Evolutionary conservation across 2,329 filamentous ascomycete genomes (phyloP), one percentile per base, ranked within the genome.

Genomic region (Aotearoamyces nothofagi): DNA sequence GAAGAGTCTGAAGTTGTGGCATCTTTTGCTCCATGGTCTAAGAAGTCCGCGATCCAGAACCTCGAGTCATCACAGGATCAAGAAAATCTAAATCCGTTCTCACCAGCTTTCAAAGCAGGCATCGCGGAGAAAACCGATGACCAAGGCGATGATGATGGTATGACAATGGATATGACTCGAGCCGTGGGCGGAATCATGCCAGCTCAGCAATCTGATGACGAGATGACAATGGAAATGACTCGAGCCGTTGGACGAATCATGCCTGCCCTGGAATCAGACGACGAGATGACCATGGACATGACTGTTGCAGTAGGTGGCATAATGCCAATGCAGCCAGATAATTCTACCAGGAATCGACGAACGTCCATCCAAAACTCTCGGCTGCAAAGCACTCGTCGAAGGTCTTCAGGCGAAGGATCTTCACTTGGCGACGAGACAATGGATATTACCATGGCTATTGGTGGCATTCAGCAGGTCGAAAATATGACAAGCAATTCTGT

Each of bases 1-100:
- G 33, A 37, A 17, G 59, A 63, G 4, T 67, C 69, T 13, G 75
- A 82, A 35, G 78, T 80, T 11, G 81, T 82, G 19, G 74, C 78
- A 3, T 78, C 76, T 0, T 83, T 86, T 46, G 57, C 63, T 40
- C 76, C 79, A 4, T 84, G 78, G 78, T 63, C 65, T 5, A 75
- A 69, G 47, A 76, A 75, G 38, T 55, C 49, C 6, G 48, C 54
- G 30, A 29, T 51, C 43, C 47, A 47, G 42, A 38, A 42, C 34
- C 29, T 48, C 33, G 31, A 43, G 36, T 34, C 46, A 9, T 34
- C 38, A 7, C 39, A 50, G 24, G 58, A 64, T 25, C 61, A 67
- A 36, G 61, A 67, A 36, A 62, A 63, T 22, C 44, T 56, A 5
- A 58, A 61, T 33, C 58, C 58, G 4, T 64, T 62, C 37, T 59